Percentiles rank a stretch among this genome's conserved stretches.
These are phyloP conservation scores for Tetradesmus lagerheimii DNA, from an alignment of 139 green algal genomes.

Conservation along the genomic window DNA sequence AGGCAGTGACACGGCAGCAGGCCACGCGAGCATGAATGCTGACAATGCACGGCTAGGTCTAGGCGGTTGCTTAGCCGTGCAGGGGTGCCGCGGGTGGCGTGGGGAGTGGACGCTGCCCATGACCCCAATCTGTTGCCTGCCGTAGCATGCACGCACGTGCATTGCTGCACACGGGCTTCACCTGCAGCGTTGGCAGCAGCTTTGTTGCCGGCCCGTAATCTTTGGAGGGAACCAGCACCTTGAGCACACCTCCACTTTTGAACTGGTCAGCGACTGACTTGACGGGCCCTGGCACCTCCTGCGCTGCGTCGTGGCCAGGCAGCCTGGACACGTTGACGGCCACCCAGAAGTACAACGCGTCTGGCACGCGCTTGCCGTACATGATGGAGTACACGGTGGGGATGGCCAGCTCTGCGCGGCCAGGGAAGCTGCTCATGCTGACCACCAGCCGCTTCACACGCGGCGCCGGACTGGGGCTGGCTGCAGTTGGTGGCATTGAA, in stretches of 20 bases:
- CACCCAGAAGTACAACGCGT: not conserved
- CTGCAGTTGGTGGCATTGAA: too few species aligned
- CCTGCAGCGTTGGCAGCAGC: not conserved
- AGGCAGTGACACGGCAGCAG: too few species aligned
- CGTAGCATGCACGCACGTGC: too few species aligned
- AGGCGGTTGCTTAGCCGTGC: too few species aligned
- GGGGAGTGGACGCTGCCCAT: too few species aligned
- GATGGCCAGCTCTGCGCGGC: not conserved
- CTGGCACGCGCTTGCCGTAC: not conserved
- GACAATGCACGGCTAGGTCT: too few species aligned
- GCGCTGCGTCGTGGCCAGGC: not conserved
- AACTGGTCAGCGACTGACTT: not conserved
- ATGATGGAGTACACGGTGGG: slow-evolving; percentile 6
- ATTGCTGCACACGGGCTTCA: not conserved
- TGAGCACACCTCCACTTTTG: not conserved
- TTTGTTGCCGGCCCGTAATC: not conserved
- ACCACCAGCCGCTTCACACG: not conserved
- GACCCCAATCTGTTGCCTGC: too few species aligned
- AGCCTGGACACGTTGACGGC: not conserved
- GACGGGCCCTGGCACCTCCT: not conserved
- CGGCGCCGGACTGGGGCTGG: too few species aligned
- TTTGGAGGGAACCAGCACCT: not conserved
- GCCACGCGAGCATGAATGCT: too few species aligned
- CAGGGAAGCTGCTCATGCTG: not conserved
- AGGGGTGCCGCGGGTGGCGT: too few species aligned